These are phyloP conservation scores for Thamnidium elegans DNA, from an alignment of 192 early-diverging fungal genomes.

Conservation along the genomic window DNA sequence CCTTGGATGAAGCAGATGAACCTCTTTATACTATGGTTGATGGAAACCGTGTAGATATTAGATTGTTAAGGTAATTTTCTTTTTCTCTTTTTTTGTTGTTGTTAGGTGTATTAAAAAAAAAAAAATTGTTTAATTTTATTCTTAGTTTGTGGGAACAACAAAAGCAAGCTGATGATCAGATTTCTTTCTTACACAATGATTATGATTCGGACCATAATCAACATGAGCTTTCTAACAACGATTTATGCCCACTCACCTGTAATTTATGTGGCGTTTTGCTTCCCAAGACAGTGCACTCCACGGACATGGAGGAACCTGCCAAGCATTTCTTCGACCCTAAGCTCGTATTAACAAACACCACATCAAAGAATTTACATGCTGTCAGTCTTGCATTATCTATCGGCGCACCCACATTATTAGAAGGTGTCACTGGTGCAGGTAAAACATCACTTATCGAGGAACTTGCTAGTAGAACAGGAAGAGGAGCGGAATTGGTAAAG, in stretches of 20 bases:
- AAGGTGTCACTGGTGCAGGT: constrained; percentile 81
- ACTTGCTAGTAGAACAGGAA: constrained; percentile 72
- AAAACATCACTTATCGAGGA: constrained; percentile 92
- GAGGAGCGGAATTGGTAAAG: constrained; percentile 75
- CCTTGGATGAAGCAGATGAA: constrained; percentile 13
- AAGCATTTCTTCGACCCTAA: constrained; percentile 20
- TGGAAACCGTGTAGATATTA: constrained; percentile 24
- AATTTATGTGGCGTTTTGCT: constrained; percentile 71
- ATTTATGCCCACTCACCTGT: constrained; percentile 51
- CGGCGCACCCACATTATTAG: constrained; percentile 81
- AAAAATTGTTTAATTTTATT: background rate
- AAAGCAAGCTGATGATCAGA: constrained; percentile 41
- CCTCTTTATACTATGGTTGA: constrained; percentile 22
- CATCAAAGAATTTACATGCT: constrained; percentile 69
- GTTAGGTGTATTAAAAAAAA: too few species aligned
- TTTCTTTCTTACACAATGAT: constrained; percentile 43
- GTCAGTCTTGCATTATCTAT: constrained; percentile 86
- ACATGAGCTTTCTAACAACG: constrained; percentile 25
- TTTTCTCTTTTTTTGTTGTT: background rate
- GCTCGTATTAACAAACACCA: constrained; percentile 78
- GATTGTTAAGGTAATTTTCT: constrained; percentile 40
- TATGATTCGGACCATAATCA: constrained; percentile 10
- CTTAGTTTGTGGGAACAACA: constrained; percentile 50
- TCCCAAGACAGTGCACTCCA: constrained; percentile 29
- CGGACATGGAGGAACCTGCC: background rate